Conservation (phyloP, 208 protist species). For the Acanthamoeba castellanii region DNA sequence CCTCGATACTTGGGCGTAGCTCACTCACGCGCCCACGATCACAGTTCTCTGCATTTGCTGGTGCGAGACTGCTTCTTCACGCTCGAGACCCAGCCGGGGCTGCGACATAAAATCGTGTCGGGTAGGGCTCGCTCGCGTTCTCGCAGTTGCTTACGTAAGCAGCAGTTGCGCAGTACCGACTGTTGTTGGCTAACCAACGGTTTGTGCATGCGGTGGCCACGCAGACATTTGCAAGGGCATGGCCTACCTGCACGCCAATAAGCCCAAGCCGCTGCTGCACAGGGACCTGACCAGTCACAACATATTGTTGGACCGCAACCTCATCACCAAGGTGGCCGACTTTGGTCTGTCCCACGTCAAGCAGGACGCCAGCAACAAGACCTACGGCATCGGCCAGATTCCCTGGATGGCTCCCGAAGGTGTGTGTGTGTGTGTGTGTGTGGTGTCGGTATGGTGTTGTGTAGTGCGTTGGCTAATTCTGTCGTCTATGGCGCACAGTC, state of each 20-base stretch:
- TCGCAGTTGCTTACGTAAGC: too few species aligned
- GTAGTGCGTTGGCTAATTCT: background rate
- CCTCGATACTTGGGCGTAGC: background rate
- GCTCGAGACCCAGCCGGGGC: background rate
- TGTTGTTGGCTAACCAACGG: too few species aligned
- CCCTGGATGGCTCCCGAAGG: slow-evolving; percentile 43
- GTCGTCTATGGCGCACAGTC: background rate
- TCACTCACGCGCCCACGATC: background rate
- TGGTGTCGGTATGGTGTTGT: background rate
- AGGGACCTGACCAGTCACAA: slow-evolving; percentile 24
- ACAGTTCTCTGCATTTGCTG: background rate
- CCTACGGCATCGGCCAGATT: slow-evolving; percentile 11
- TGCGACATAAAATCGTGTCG: background rate
- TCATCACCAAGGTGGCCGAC: slow-evolving; percentile 6
- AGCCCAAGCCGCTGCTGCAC: slow-evolving; percentile 40
- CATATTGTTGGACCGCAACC: slow-evolving; percentile 36
- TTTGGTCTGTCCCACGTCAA: slow-evolving; percentile 47
- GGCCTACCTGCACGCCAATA: slow-evolving; percentile 14
- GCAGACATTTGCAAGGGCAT: slow-evolving; percentile 23
- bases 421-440: background rate
- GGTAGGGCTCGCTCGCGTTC: background rate
- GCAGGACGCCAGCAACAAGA: background rate
- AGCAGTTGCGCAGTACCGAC: too few species aligned
- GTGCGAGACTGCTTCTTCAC: slow-evolving; percentile 19
- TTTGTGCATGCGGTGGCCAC: too few species aligned